Conservation (phyloP, 2,329 filamentous ascomycete species). For the Coleophoma crateriformis region DNA sequence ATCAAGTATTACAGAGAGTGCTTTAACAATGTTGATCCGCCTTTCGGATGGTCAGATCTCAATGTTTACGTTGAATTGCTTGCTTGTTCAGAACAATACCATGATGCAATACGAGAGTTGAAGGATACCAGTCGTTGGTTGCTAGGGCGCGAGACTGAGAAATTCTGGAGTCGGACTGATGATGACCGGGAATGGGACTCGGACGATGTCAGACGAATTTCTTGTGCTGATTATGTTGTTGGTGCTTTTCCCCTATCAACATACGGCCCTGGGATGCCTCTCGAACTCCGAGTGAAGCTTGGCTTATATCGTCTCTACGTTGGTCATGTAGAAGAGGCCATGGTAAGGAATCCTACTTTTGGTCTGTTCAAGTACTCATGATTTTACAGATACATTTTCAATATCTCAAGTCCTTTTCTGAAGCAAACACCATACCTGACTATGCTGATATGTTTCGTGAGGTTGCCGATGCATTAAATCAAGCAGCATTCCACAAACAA, state of each 20-base stretch:
- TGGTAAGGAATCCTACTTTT: constrained; percentile 43
- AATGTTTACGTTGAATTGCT: constrained; percentile 83
- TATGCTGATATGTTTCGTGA: constrained; percentile 79
- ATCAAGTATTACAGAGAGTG: constrained; percentile 21
- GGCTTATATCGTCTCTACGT: constrained; percentile 76
- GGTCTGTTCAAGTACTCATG: too few species aligned
- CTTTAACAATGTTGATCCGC: constrained; percentile 3
- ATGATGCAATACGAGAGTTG: constrained; percentile 62
- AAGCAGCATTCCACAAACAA: constrained; percentile 42
- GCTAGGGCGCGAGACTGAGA: constrained; percentile 67
- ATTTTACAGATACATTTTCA: constrained; percentile 53
- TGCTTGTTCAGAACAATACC: constrained; percentile 55
- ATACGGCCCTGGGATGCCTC: constrained; percentile 70
- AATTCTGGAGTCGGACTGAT: constrained; percentile 68
- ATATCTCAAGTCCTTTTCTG: constrained; percentile 60
- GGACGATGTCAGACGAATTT: constrained; percentile 60
- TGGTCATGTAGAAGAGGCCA: constrained; percentile 64
- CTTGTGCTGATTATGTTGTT: constrained; percentile 55
- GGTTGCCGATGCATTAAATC: constrained; percentile 52
- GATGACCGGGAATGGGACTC: constrained; percentile 91
- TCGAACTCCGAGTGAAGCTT: constrained; percentile 79
- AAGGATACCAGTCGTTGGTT: constrained; percentile 77
- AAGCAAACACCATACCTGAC: constrained; percentile 31
- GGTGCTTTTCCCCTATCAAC: constrained; percentile 44
- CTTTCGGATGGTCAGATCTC: constrained; percentile 67